phyloP scores from a whole-genome alignment of 306 rosid genomes.

The Clitoria ternatea region DNA sequence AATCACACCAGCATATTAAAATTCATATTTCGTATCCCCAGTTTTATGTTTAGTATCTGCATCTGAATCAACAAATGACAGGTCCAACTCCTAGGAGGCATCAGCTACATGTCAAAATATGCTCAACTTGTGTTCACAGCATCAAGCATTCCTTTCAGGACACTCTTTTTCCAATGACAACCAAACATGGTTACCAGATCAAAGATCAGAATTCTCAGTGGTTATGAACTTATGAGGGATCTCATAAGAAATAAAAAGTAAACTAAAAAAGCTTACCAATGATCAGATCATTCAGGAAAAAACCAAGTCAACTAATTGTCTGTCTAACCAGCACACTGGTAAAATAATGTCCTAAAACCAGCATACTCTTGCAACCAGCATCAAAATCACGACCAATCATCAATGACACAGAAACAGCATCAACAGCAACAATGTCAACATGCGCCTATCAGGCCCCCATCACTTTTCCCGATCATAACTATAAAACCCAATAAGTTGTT shows the following conservation, averaged over 20 bases:
- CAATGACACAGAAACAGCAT: constrained; percentile 62
- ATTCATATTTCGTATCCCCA: constrained; percentile 34
- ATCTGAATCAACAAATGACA: constrained; percentile 36
- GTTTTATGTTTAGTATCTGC: constrained; percentile 34
- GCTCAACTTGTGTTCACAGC: constrained; percentile 50
- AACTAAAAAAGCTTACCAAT: constrained; percentile 60
- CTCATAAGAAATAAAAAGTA: constrained; percentile 32
- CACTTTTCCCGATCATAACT: constrained; percentile 71
- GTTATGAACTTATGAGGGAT: constrained; percentile 23
- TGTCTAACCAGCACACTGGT: constrained; percentile 58
- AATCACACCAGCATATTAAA: constrained; percentile 30
- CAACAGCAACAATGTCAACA: constrained; percentile 62
- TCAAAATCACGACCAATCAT: constrained; percentile 66
- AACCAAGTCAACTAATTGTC: constrained; percentile 50
- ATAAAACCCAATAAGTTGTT: constrained; percentile 80
- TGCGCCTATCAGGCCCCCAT: constrained; percentile 54
- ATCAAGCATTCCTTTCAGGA: constrained; percentile 35
- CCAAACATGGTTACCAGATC: constrained; percentile 35
- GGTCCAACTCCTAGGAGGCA: constrained; percentile 46
- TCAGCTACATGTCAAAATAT: constrained; percentile 46
- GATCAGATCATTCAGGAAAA: constrained; percentile 37
- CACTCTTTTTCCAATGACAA: constrained; percentile 12
- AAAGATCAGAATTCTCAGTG: constrained; percentile 39
- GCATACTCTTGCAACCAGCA: constrained; percentile 71
- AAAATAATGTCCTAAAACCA: constrained; percentile 61